Evolutionary conservation across 495 filamentous ascomycete genomes (phyloP).

Genomic region (Penicillium canariense): DNA sequence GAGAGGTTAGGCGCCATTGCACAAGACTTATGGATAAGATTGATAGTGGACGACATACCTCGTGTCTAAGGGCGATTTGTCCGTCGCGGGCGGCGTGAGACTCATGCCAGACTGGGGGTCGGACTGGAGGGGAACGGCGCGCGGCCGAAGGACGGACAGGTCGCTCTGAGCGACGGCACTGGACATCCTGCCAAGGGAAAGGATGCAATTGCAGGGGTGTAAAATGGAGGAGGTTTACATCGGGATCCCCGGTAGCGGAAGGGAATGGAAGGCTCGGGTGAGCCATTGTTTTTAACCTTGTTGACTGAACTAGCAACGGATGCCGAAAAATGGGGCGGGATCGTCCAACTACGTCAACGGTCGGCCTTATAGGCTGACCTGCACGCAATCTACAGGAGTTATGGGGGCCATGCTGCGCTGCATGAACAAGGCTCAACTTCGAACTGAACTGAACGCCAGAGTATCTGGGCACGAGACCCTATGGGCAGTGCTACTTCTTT

Average conservation of each 20-base stretch:
- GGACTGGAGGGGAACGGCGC: constrained; percentile 25
- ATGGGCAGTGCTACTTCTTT: too few relatives aligned
- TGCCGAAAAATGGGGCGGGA: constrained; percentile 9
- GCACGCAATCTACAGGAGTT: background rate
- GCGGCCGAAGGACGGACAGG: constrained; percentile 31
- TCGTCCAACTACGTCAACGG: constrained; percentile 21
- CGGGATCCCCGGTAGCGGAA: constrained; percentile 2
- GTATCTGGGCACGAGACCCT: background rate
- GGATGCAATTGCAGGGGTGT: constrained; percentile 10
- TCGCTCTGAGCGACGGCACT: constrained; percentile 33
- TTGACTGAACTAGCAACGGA: constrained; percentile 2
- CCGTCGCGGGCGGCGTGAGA: constrained; percentile 20
- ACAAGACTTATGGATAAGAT: too few relatives aligned
- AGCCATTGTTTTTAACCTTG: constrained; percentile 11
- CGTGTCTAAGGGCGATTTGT: constrained; percentile 27
- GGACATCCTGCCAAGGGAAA: constrained; percentile 30
- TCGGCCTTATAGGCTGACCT: constrained; percentile 8
- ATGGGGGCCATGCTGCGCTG: background rate
- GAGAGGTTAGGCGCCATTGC: constrained; percentile 6
- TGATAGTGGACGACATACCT: constrained; percentile 26
- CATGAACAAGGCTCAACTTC: background rate
- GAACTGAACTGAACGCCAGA: background rate
- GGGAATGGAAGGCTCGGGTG: too few relatives aligned
- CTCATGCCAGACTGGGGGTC: constrained; percentile 24
- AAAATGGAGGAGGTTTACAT: constrained; percentile 23